phyloP scores from a whole-genome alignment of 163 green algal species.

The Dunaliella salina region DNA sequence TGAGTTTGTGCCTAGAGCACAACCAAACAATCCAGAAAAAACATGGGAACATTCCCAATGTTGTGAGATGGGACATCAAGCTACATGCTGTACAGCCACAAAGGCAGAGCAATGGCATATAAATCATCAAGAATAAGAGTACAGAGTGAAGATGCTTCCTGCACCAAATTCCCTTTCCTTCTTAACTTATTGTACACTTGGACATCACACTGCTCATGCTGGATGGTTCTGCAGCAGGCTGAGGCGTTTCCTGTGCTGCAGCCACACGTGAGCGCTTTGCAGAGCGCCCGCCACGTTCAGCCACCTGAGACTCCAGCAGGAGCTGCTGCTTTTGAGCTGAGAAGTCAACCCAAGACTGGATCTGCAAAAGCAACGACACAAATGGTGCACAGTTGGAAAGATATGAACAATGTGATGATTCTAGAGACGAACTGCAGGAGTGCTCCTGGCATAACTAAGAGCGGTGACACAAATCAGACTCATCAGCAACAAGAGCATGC shows the following conservation, averaged over 20 bases:
- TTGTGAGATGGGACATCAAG: too few relatives aligned
- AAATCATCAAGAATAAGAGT: too few relatives aligned
- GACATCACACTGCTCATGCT: neutral
- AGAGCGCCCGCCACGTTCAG: neutral
- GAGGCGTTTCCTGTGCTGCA: neutral
- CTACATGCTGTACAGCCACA: too few relatives aligned
- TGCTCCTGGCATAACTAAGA: neutral
- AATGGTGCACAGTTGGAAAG: neutral
- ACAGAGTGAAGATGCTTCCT: too few relatives aligned
- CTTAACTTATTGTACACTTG: neutral
- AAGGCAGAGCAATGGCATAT: too few relatives aligned
- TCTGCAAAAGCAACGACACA: neutral
- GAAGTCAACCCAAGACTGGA: neutral
- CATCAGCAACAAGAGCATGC: too few relatives aligned
- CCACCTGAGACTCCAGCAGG: neutral
- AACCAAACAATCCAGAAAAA: too few relatives aligned
- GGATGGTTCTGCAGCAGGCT: neutral
- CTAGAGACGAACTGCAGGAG: neutral
- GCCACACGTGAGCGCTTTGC: neutral
- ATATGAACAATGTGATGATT: neutral
- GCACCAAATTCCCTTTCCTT: too few relatives aligned
- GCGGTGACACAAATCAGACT: neutral
- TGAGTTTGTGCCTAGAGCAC: too few relatives aligned
- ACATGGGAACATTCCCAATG: too few relatives aligned
- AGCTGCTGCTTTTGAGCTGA: neutral